Percentiles rank a stretch among this genome's conserved stretches.
These are phyloP conservation scores for Trifolium fragiferum DNA, from an alignment of 306 rosid species.

Conservation along the genomic window DNA sequence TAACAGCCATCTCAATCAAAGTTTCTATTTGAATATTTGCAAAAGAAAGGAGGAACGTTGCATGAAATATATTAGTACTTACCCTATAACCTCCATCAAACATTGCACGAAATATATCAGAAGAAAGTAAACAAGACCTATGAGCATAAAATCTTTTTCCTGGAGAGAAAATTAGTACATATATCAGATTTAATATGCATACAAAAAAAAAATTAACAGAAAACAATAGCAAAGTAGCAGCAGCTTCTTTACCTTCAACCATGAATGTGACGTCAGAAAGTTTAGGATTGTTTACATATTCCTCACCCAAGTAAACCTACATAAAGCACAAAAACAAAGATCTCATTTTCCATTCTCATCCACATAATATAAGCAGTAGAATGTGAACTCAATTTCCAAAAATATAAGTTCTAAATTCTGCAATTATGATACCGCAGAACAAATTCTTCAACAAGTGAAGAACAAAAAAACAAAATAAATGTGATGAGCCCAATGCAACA, in stretches of 20 bases:
- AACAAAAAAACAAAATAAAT: not conserved
- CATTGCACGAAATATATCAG: constrained; percentile 90
- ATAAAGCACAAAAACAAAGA: constrained; percentile 20
- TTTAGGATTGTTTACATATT: constrained; percentile 75
- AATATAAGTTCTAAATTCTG: not conserved
- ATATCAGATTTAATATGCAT: not conserved
- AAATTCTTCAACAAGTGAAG: not conserved
- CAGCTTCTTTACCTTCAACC: constrained; percentile 73
- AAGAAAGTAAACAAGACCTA: constrained; percentile 76
- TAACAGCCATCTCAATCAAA: not conserved
- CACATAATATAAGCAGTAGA: not conserved
- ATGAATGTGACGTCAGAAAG: constrained; percentile 84
- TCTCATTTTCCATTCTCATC: constrained; percentile 5
- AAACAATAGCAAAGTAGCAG: not conserved
- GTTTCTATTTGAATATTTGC: not conserved
- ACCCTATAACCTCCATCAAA: constrained; percentile 96
- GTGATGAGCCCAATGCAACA: constrained; percentile 7
- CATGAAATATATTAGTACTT: constrained; percentile 40
- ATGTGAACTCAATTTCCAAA: constrained; percentile 13
- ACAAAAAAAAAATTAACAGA: not conserved
- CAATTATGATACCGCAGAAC: not conserved
- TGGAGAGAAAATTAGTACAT: constrained; percentile 42
- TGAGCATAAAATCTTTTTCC: constrained; percentile 86
- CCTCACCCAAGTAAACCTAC: constrained; percentile 82
- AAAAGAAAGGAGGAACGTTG: not conserved